Evolutionary conservation across 768 basidiomycete species (phyloP).

Genomic region (Exsudoporus frostii): DNA sequence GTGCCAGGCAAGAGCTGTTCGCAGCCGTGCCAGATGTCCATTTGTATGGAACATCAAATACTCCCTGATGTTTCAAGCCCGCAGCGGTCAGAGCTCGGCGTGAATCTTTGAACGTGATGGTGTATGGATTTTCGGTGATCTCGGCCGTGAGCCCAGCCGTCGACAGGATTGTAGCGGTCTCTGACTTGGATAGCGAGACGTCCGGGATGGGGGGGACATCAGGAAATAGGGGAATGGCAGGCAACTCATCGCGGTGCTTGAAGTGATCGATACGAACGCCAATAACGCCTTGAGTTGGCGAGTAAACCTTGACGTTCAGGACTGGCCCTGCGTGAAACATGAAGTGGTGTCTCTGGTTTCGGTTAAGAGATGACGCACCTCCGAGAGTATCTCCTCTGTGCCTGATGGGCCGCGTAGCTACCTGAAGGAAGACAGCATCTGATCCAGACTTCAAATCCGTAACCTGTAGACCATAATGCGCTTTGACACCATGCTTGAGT

Average conservation of each 20-base stretch:
- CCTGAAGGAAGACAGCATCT: conserved; percentile 53
- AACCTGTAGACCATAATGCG: conserved; percentile 61
- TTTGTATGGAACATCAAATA: conserved; percentile 53
- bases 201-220: conserved; percentile 50
- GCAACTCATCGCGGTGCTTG: conserved; percentile 39
- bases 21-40: conserved; percentile 52
- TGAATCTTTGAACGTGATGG: conserved; percentile 56
- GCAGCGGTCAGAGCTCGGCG: conserved; percentile 28
- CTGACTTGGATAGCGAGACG: conserved; percentile 30
- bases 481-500: conserved; percentile 57
- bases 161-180: conserved; percentile 32
- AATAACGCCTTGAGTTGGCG: conserved; percentile 53
- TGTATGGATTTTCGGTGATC: conserved; percentile 59
- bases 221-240: conserved; percentile 60
- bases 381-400: conserved; percentile 64
- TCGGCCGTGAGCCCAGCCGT: conserved; percentile 50
- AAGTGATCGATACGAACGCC: conserved; percentile 58
- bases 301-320: conserved; percentile 44
- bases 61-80: conserved; percentile 52
- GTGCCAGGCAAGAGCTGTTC: conserved; percentile 54
- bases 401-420: conserved; percentile 57
- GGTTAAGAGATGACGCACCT: conserved; percentile 33
- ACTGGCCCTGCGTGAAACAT: conserved; percentile 7
- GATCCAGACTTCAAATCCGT: conserved; percentile 44
- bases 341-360: background rate